Percentiles rank a stretch among this genome's conserved stretches.
Conservation (phyloP, 1,284 basidiomycete genomes). For the Malassezia arunalokei region DNA sequence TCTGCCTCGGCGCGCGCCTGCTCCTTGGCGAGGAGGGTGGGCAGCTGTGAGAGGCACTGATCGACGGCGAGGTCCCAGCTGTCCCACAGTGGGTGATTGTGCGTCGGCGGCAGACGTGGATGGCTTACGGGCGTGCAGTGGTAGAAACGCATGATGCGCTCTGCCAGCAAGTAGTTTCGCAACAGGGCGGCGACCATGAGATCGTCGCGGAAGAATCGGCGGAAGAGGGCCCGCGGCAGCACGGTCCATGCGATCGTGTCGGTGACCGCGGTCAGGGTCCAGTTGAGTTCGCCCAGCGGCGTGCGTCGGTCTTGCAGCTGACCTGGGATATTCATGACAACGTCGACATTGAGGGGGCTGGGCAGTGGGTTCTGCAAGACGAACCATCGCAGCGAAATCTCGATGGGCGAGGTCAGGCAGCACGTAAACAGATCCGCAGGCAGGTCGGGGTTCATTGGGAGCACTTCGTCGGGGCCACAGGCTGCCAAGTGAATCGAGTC, state of each 20-base stretch:
- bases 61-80: conserved; percentile 97
- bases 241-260: conserved; percentile 99
- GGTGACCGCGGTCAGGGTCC: conserved; percentile 98
- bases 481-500: conserved; percentile 92
- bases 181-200: conserved; percentile 90
- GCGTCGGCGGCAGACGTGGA: conserved; percentile 79
- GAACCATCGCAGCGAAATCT: conserved; percentile 88
- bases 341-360: conserved; percentile 57
- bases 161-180: conserved; percentile 89
- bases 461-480: conserved; percentile 76
- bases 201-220: conserved; percentile 85
- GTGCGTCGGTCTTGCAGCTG: conserved; percentile 91
- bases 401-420: conserved; percentile 93
- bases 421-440: conserved; percentile 96
- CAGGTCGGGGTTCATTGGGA: conserved; percentile 89
- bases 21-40: conserved; percentile 64
- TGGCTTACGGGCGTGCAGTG: conserved; percentile 91
- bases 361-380: conserved; percentile 71
- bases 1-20: conserved; percentile 50
- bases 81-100: conserved; percentile 89
- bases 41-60: conserved; percentile 82
- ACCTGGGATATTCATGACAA: conserved; percentile 89
- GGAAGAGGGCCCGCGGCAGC: conserved; percentile 83
- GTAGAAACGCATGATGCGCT: conserved; percentile 96
- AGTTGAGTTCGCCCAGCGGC: conserved; percentile 90